Evolutionary conservation across 2,329 filamentous ascomycete species (phyloP), one percentile per base, ranked within the genome.

Genomic region (Trichoderma sp.): DNA sequence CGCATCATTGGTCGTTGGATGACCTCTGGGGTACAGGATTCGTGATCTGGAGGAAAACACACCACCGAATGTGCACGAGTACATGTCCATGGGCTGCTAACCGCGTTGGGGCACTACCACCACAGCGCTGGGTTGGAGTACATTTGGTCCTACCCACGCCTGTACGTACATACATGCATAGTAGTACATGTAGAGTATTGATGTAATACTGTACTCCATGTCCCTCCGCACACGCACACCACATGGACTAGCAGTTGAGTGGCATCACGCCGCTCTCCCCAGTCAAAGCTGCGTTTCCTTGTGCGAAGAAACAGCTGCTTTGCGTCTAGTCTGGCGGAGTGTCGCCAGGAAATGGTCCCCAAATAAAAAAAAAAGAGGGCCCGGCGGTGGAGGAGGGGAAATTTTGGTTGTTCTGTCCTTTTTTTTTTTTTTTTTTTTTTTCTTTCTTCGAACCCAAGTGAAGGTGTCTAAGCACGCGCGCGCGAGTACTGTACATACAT

Each of bases 401-500:
- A 54, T 56, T 54, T 42, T 37, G 37, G 25, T 19, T 22, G 34
- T 27, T 27, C 45, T 15, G n/a, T 54, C 52, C 27, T 29, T 10
- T 34, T 34, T 22, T n/a, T n/a, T n/a, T n/a, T n/a, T n/a, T n/a
- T n/a, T n/a, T n/a, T n/a, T n/a, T n/a, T n/a, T n/a, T n/a, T n/a
- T n/a, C n/a, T n/a, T n/a, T n/a, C 39, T n/a, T 15, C 10, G 19
- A n/a, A n/a, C 34, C 34, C 34, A 10, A 19, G 19, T 42, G 17
- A 5, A 42, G n/a, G 52, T 29, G 52, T 50, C 58, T 61, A 61
- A 61, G 58, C 58, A 54, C 50, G 50, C 61, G 61, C 61, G 61
- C 61, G 61, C 61, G 35, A 64, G 45, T 34, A 42, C 60, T 39
- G 48, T 53, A 39, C 59, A 35, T 63, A 34, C 42, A 35, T 48